Base-by-base conservation (phyloP, 202 grass and related monocot genomes). In the Eragrostis tef region DNA sequence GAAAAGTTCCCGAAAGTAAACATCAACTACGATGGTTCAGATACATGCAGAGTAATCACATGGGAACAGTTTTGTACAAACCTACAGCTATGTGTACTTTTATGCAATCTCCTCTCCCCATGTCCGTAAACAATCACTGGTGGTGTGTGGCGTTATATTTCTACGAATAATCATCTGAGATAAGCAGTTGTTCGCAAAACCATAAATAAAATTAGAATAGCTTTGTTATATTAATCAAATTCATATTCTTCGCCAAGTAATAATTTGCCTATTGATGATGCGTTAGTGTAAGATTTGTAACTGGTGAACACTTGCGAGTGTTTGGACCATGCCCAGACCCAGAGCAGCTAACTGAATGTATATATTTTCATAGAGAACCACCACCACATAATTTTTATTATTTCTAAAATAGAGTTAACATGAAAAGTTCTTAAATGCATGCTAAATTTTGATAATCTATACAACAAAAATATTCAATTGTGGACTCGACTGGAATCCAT, bases 61-160 rank as follows among this genome's bases (percentile, higher is more conserved):
- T 46, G 73, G 41, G 16, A 14, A 61, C 7, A 15, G n/a, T 0
- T 9, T 76, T 27, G 6, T 31, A 41, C 13, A 56, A 73, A 17
- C 11, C 2, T 73, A 56, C 6, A 74, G 22, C 11, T 74, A 39
- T 19, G 26, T 1, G 11, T 26, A 56, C 29, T 58, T 77, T 22
- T 15, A 21, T 57, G 14, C 31, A 36, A 56, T 8, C 9, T 21
- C n/a, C 39, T 27, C 1, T 3, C 44, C 25, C 44, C 56, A 50
- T 63, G 57, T 63, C 34, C 51, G 42, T 71, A 59, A 71, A 70
- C 17, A 41, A 71, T 61, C 24, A 21, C 50, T 48, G 11, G 59
- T 70, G 79, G 62, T 48, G 59, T 71, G 67, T 9, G 26, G 2
- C 29, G 36, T 26, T 41, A 63, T 16, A 81, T 47, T 62, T 49